A percentile compares a stretch with the other conserved stretches of the same genome.
Evolutionary conservation across 192 early-diverging fungal genomes (phyloP).

Genomic region (Entomortierella chlamydospora): DNA sequence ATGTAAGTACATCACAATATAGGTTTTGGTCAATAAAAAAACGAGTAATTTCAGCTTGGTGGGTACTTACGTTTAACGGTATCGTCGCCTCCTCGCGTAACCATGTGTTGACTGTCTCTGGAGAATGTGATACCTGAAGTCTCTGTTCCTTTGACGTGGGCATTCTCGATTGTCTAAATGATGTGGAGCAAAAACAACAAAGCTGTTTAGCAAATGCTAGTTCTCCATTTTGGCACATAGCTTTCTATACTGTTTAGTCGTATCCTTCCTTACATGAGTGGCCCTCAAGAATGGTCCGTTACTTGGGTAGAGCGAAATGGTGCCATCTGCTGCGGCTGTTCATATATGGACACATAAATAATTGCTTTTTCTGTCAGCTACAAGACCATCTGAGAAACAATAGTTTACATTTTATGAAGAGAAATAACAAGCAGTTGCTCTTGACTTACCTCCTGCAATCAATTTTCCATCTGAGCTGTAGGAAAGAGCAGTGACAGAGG

Average conservation of each 20-base stretch:
- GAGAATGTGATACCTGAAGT: slow-evolving; percentile 80
- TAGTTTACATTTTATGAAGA: too few relatives aligned
- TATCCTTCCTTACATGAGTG: slow-evolving; percentile 67
- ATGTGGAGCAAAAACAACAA: too few relatives aligned
- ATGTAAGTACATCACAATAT: not conserved
- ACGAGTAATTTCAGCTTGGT: not conserved
- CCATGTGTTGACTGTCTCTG: slow-evolving; percentile 69
- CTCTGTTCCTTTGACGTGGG: slow-evolving; percentile 76
- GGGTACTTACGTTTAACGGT: slow-evolving; percentile 75
- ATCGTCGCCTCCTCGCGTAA: slow-evolving; percentile 86
- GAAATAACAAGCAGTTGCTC: not conserved
- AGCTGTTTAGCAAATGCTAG: too few relatives aligned
- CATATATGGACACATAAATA: not conserved
- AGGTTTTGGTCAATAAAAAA: too few relatives aligned
- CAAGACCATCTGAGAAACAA: too few relatives aligned
- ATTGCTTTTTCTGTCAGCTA: not conserved
- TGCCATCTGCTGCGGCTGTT: slow-evolving; percentile 78
- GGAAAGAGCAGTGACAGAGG: slow-evolving; percentile 74
- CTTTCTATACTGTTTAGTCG: too few relatives aligned
- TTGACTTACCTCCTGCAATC: slow-evolving; percentile 68
- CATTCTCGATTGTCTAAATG: slow-evolving; percentile 67
- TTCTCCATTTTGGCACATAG: too few relatives aligned
- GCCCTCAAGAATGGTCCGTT: slow-evolving; percentile 73
- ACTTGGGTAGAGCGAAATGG: slow-evolving; percentile 80
- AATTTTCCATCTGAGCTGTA: slow-evolving; percentile 79